Percentiles rank a stretch among this genome's conserved stretches.
Conservation (phyloP, 2,329 filamentous ascomycete species). For the Coniella lustricola region DNA sequence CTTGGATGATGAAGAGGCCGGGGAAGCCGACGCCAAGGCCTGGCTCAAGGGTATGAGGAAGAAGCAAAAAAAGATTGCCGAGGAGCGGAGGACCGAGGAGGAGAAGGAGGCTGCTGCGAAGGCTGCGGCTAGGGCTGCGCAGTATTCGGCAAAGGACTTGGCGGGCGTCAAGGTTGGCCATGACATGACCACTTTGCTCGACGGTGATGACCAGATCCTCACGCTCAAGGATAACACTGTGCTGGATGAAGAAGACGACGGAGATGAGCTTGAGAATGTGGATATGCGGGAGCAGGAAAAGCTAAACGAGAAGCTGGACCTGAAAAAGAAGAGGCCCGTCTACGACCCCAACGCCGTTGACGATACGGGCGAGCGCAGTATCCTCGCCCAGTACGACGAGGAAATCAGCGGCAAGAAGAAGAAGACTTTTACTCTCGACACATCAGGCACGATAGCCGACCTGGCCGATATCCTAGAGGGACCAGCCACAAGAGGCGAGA, state of each 20-base stretch:
- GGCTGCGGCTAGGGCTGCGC: constrained; percentile 50
- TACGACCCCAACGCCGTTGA: constrained; percentile 81
- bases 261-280: constrained; percentile 81
- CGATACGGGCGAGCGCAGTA: constrained; percentile 54
- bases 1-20: constrained; percentile 53
- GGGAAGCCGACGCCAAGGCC: constrained; percentile 67
- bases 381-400: constrained; percentile 91
- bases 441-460: constrained; percentile 62
- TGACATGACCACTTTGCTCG: constrained; percentile 73
- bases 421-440: constrained; percentile 81
- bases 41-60: constrained; percentile 92
- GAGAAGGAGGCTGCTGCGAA: constrained; percentile 73
- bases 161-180: constrained; percentile 90
- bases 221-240: constrained; percentile 93
- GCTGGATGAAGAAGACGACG: constrained; percentile 74
- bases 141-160: constrained; percentile 81
- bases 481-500: constrained; percentile 39
- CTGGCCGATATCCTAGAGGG: constrained; percentile 46
- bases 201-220: constrained; percentile 78
- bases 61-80: constrained; percentile 82
- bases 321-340: constrained; percentile 83
- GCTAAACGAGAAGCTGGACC: constrained; percentile 66
- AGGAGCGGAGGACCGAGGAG: constrained; percentile 63
- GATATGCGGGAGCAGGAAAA: constrained; percentile 65
- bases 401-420: constrained; percentile 86